Base-by-base conservation (phyloP, 805 yeast genomes). In the Zygotorulaspora sp. region DNA sequence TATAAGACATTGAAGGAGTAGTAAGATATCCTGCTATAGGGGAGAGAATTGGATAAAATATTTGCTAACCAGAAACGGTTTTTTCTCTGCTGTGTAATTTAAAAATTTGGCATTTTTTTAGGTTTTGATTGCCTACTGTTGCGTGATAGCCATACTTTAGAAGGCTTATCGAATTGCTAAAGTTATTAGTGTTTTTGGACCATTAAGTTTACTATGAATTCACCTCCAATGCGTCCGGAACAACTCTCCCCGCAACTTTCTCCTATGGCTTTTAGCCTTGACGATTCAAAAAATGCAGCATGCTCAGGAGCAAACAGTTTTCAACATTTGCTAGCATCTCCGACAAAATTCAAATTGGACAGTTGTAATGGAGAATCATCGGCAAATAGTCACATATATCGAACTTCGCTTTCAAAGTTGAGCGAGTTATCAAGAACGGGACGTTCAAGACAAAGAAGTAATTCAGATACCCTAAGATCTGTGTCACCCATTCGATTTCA, bases 351-450 rank as follows among this genome's bases (percentile, higher is more conserved):
- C 35, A 53, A 53, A 20, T 35, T 59, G 20, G 59, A 55, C 15
- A 31, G 32, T 17, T 24, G 31, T 12, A 35, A 27, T 20, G 38
- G 38, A 5, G 30, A 35, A 19, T 9, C 36, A 10, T 43, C 49
- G 35, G 37, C 39, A 20, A 39, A 41, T 18, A 38, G 35, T 10
- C 41, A 39, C n/a, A 43, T 49, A 30, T 57, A 54, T 27, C 42
- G 61, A 21, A 59, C 64, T 3, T 59, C 64, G 3, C 47, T 59
- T 11, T 59, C 64, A 4, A 59, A 59, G 35, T 42, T 59, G 27
- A 55, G 50, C 34, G 58, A 57, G 30, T 25, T 42, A 23, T 50
- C 55, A 6, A 40, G 53, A 19, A 40, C 43, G 16, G 53, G 53
- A 13, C 40, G 52, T 13, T 40, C 46, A 2, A 44, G 48, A 26